Percentiles rank a stretch among this genome's conserved stretches.
Evolutionary conservation across 805 yeast genomes (phyloP).

Genomic region (Saturnispora quitensis): DNA sequence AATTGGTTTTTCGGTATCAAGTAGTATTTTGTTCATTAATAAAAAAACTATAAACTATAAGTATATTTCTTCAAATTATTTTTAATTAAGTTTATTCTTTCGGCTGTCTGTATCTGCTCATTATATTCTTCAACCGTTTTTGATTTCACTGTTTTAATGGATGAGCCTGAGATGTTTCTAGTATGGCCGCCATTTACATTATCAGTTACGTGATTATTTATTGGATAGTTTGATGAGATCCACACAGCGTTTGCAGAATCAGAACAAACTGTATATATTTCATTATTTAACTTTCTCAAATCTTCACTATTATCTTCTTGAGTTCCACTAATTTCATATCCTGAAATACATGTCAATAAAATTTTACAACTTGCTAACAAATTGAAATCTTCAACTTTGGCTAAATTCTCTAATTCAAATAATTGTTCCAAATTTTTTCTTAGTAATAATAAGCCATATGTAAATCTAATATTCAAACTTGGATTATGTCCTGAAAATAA

Average conservation of each 20-base stretch:
- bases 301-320: neutral
- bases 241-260: neutral
- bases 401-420: slow-evolving; percentile 24
- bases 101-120: slow-evolving; percentile 10
- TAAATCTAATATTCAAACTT: slow-evolving; percentile 32
- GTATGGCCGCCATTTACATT: neutral
- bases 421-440: slow-evolving; percentile 40
- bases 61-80: slow-evolving; percentile 13
- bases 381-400: slow-evolving; percentile 25
- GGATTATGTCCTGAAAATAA: slow-evolving; percentile 39
- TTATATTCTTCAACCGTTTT: slow-evolving; percentile 3
- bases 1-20: neutral
- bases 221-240: neutral
- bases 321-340: slow-evolving; percentile 1
- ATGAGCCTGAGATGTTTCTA: slow-evolving; percentile 2
- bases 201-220: neutral
- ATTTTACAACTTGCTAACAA: slow-evolving; percentile 28
- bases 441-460: slow-evolving; percentile 40
- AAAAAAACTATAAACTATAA: neutral
- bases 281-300: neutral
- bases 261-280: neutral
- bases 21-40: too few relatives aligned
- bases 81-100: slow-evolving; percentile 21
- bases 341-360: slow-evolving; percentile 24
- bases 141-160: slow-evolving; percentile 1